These are phyloP conservation scores for Thelonectria discophora DNA, from an alignment of 2,329 filamentous ascomycete species.

Conservation along the genomic window DNA sequence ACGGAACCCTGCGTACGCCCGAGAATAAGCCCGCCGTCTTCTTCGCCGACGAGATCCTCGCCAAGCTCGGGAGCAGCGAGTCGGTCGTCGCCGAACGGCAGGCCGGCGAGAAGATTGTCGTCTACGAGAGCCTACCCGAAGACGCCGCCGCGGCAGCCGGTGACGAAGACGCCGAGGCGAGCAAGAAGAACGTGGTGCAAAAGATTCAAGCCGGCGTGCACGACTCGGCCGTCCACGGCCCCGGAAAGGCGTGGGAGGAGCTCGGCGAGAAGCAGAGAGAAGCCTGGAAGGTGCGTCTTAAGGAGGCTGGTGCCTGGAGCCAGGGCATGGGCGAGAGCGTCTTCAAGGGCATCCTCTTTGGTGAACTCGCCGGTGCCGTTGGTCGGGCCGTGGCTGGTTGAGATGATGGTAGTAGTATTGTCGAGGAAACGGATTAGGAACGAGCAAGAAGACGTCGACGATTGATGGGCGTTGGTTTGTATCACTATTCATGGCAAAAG, in stretches of 20 bases:
- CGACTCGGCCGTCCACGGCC: constrained; percentile 57
- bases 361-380: constrained; percentile 72
- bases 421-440: background rate
- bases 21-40: constrained; percentile 38
- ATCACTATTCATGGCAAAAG: constrained; percentile 13
- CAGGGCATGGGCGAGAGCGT: constrained; percentile 80
- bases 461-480: constrained; percentile 3
- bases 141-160: constrained; percentile 30
- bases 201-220: constrained; percentile 55
- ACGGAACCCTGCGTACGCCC: constrained; percentile 44
- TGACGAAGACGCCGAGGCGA: constrained; percentile 28
- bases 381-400: constrained; percentile 59
- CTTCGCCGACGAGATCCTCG: constrained; percentile 47
- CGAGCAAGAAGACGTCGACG: no score
- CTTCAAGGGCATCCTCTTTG: constrained; percentile 80
- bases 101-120: constrained; percentile 52
- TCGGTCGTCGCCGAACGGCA: constrained; percentile 33
- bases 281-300: constrained; percentile 74
- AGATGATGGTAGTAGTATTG: constrained; percentile 28
- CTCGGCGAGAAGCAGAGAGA: constrained; percentile 68
- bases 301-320: constrained; percentile 80
- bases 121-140: constrained; percentile 41
- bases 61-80: constrained; percentile 50
- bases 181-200: constrained; percentile 26
- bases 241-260: constrained; percentile 75